Base-by-base conservation (phyloP, 2,329 filamentous ascomycete species). In the Aurifilum marmelostoma region DNA sequence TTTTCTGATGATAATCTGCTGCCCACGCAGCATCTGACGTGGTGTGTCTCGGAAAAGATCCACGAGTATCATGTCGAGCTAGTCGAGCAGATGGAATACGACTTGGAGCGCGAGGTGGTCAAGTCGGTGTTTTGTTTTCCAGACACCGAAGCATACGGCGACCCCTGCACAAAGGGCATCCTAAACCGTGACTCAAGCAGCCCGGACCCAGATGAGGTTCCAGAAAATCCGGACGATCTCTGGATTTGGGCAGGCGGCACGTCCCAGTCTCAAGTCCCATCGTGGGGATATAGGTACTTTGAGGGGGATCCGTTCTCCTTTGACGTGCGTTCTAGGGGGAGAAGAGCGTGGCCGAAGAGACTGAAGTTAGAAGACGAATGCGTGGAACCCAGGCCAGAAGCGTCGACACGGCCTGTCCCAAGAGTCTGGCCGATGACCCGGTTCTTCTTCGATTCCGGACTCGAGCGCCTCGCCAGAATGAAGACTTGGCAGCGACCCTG, bases 111-210 rank as follows among this genome's bases (percentile, higher is more conserved):
- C n/a, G 75, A 76, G 11, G 71, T 77, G 11, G 37, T 75, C 11
- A 66, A 74, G 24, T 73, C 73, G 18, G 6, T 78, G 3, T 74
- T 74, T 66, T 78, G 75, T 32, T 81, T 79, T 78, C 80, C 80
- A 0, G 75, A 82, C 34, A 37, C 76, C 0, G 73, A 75, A 4
- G 71, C 74, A 0, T 73, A 79, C 43, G 67, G 70, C 1, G 75
- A 76, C 9, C 80, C 77, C 69, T 77, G 76, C 1, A 72, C 72
- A 37, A 70, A 73, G 2, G 68, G 77, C 2, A 71, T 77, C 1
- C 70, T 74, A 29, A 69, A 21, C 9, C 41, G 11, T 9, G 7
- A 6, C 6, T 41, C n/a, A 21, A 6, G 34, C 41, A 29, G 32
- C 3, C 27, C 65, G 9, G 21, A 50, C 16, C 6, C 29, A 37